Evolutionary conservation across 2,329 filamentous ascomycete species (phyloP).

Genomic region (Sporothrix curviconia): DNA sequence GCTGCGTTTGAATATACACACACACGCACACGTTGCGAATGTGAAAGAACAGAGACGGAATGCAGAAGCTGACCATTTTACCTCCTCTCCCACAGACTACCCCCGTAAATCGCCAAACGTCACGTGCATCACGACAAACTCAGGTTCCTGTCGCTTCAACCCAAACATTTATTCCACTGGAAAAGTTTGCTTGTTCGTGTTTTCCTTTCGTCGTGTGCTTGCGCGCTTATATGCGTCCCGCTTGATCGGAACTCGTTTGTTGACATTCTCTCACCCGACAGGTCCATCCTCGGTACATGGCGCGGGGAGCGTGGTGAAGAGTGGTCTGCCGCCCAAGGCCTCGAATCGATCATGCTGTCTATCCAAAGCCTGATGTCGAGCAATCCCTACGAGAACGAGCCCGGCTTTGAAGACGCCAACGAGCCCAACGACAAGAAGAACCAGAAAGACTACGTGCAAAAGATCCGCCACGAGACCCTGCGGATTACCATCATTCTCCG

Average conservation of each 20-base stretch:
- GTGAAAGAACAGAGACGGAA: no score
- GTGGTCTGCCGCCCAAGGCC: slow-evolving; percentile 92
- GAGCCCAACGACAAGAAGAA: slow-evolving; percentile 62
- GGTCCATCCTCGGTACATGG: slow-evolving; percentile 66
- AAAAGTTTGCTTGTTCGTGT: slow-evolving; percentile 87
- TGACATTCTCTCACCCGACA: background rate
- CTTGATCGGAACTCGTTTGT: background rate
- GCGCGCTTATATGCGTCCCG: background rate
- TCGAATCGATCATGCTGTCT: slow-evolving; percentile 89
- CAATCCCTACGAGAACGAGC: slow-evolving; percentile 95
- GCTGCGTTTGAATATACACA: no score
- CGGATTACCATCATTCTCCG: slow-evolving; percentile 80
- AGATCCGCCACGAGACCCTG: slow-evolving; percentile 89
- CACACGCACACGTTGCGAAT: no score
- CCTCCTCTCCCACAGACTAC: slow-evolving; percentile 57
- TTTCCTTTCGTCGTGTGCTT: no score
- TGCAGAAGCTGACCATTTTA: no score
- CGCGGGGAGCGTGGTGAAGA: slow-evolving; percentile 82
- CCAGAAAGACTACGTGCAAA: slow-evolving; percentile 69
- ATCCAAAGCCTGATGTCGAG: slow-evolving; percentile 93
- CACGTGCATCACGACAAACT: slow-evolving; percentile 75
- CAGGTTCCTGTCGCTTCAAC: slow-evolving; percentile 84
- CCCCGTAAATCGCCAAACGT: slow-evolving; percentile 60
- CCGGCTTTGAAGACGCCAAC: slow-evolving; percentile 77
- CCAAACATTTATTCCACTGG: slow-evolving; percentile 91